Conservation (phyloP, 129 eudicot species). For the Glebionis coronaria region DNA sequence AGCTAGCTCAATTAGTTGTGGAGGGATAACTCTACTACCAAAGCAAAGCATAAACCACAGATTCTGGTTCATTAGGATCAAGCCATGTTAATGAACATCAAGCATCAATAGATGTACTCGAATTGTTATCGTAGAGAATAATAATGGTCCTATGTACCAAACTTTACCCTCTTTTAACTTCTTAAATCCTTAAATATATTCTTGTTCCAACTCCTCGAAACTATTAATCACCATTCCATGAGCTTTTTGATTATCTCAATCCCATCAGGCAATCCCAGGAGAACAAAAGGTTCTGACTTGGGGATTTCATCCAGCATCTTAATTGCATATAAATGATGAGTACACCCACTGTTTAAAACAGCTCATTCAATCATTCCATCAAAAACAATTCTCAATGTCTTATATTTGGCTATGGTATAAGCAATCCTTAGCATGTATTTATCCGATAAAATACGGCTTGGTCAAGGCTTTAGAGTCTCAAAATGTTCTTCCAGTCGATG, state of each 20-base stretch:
- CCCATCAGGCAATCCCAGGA: conserved; percentile 52
- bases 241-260: conserved; percentile 41
- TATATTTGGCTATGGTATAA: conserved; percentile 33
- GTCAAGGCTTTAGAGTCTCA: conserved; percentile 38
- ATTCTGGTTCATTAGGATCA: conserved; percentile 30
- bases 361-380: conserved; percentile 50
- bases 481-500: conserved; percentile 31
- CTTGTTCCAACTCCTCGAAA: conserved; percentile 59
- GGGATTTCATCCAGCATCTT: conserved; percentile 26
- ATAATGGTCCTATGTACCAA: conserved; percentile 78
- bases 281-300: conserved; percentile 35
- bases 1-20: conserved; percentile 52
- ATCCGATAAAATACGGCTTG: conserved; percentile 44
- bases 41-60: conserved; percentile 52
- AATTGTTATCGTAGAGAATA: conserved; percentile 31
- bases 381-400: conserved; percentile 48
- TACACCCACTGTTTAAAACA: conserved; percentile 50
- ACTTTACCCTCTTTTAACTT: conserved; percentile 40
- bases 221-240: conserved; percentile 52
- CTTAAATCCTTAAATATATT: conserved; percentile 39
- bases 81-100: conserved; percentile 43
- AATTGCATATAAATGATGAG: conserved; percentile 29
- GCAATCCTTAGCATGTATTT: conserved; percentile 37
- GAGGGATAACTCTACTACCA: conserved; percentile 44
- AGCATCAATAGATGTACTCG: conserved; percentile 28